phyloP scores from a whole-genome alignment of 305 asterid genomes.

The Salvia sclarea region DNA sequence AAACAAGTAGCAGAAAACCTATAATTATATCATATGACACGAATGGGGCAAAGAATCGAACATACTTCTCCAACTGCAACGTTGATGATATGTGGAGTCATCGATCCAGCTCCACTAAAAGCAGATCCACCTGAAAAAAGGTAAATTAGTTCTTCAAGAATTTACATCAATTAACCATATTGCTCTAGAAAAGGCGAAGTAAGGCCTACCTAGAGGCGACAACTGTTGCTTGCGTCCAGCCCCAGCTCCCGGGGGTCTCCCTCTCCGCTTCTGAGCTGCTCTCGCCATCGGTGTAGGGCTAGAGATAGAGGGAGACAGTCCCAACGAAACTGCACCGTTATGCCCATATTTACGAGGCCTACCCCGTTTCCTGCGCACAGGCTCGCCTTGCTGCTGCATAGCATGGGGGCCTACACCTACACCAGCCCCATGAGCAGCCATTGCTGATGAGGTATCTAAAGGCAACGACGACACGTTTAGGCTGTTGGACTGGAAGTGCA shows the following conservation, averaged over 20 bases:
- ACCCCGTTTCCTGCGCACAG: slow-evolving; percentile 78
- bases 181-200: too few species aligned
- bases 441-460: slow-evolving; percentile 54
- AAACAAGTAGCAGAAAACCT: slow-evolving; percentile 3
- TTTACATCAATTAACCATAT: too few species aligned
- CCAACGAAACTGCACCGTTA: slow-evolving; percentile 54
- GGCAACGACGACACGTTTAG: slow-evolving; percentile 48
- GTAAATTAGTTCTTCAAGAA: neutral
- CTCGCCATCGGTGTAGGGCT: slow-evolving; percentile 40
- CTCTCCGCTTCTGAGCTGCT: slow-evolving; percentile 61
- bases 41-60: slow-evolving; percentile 13
- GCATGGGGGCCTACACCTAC: slow-evolving; percentile 56
- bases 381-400: slow-evolving; percentile 59
- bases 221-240: slow-evolving; percentile 43
- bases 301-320: slow-evolving; percentile 50
- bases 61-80: slow-evolving; percentile 74
- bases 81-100: slow-evolving; percentile 71
- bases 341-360: slow-evolving; percentile 82
- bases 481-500: slow-evolving; percentile 54
- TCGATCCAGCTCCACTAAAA: slow-evolving; percentile 60
- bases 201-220: slow-evolving; percentile 52
- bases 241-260: slow-evolving; percentile 73
- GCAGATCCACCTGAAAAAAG: slow-evolving; percentile 64
- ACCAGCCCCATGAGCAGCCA: slow-evolving; percentile 50
- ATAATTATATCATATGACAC: neutral